Evolutionary conservation across 2,329 filamentous ascomycete genomes (phyloP), one percentile per base, ranked within the genome.

Genomic region (Fusarium cyanostomum): DNA sequence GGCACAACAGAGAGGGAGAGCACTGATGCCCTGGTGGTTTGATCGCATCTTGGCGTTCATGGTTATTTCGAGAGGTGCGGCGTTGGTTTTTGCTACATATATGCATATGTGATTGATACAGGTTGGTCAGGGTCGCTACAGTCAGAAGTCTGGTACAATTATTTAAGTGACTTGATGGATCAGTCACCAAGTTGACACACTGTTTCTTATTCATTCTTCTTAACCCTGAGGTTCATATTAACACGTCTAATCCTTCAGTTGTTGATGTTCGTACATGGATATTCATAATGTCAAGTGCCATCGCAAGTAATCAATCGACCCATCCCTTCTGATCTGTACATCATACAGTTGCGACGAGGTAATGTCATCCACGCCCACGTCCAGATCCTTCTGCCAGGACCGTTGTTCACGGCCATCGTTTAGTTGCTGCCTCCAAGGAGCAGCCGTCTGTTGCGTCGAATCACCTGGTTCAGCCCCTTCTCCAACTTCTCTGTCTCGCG

Each of bases 401-500:
- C 31, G 15, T 8, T 24, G 15, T 33, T 12, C 37, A 35, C 24
- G n/a, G 3, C 16, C 31, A 5, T 9, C n/a, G 6, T 15, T 61
- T 49, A 75, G 54, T 67, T 71, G 12, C 68, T 62, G 26, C 67
- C 59, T 21, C 79, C 78, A 4, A 84, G 66, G 28, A 88, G 69
- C 37, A 89, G 66, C 46, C 82, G 79, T 53, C 81, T 77, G 70
- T 90, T 90, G 72, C 83, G 84, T 76, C 84, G 85, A 52, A 89
- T 82, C 16, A 88, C 72, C 38, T 81, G 79, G 71, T 85, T 85
- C 52, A 90, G 74, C 39, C 78, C 84, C 78, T 87, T 89, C 76
- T 89, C 87, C 27, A 88, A 72, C 68, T 80, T 83, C 63, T 89
- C 86, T 7, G 84, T 84, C 72, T 90, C 87, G 71, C 83, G 86